phyloP scores from a whole-genome alignment of 2,329 filamentous ascomycete genomes.

The Colletotrichum neosansevieriae region DNA sequence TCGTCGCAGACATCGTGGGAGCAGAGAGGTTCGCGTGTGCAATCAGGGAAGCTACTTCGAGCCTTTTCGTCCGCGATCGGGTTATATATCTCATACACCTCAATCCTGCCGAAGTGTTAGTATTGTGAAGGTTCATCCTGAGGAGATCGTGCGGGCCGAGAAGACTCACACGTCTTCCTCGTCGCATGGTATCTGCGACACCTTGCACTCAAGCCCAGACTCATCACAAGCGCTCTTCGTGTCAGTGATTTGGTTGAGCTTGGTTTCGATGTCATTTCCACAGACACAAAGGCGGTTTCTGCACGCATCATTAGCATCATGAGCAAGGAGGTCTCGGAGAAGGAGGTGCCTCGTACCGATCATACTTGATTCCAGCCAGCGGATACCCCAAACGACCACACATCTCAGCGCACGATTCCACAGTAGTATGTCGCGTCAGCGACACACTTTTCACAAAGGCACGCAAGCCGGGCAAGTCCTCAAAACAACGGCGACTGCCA shows the following conservation, averaged over 20 bases:
- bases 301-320: not conserved
- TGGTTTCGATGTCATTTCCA: not conserved
- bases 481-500: not conserved
- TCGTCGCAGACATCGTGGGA: constrained; percentile 60
- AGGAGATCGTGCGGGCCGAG: not conserved
- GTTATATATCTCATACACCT: not conserved
- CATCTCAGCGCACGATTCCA: not conserved
- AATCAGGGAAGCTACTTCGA: constrained; percentile 43
- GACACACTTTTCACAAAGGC: not conserved
- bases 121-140: not conserved
- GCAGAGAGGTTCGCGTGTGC: constrained; percentile 45
- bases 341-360: not conserved
- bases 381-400: constrained; percentile 9
- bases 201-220: not conserved
- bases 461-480: not conserved
- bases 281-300: constrained; percentile 3
- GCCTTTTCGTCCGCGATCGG: not conserved
- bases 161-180: constrained; percentile 5
- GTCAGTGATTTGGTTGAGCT: not conserved
- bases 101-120: not conserved
- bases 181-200: not conserved
- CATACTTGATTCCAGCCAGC: not conserved
- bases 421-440: not conserved
- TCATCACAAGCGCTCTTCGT: not conserved
- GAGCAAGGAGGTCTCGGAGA: not conserved